Evolutionary conservation across 768 basidiomycete species (phyloP), one percentile per base, ranked within the genome.

Genomic region (Termitomyces sp.): DNA sequence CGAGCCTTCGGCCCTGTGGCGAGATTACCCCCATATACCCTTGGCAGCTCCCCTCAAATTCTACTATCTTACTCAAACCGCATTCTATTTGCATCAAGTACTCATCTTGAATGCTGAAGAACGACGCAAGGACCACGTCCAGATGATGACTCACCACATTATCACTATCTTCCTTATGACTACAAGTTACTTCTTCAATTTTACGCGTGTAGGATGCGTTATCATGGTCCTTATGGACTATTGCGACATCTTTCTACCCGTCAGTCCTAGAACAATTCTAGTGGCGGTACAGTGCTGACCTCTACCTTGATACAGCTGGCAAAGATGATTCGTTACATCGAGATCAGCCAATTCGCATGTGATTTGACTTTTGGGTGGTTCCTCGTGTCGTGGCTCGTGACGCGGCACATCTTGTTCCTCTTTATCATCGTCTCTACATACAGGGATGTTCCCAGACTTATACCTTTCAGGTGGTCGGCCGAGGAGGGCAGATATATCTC

Each of bases 101-200:
- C 77, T 98, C 59, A 87, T 96, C 57, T 81, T 99, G 70, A 92
- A 98, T 71, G 87, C 95, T 27, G 97, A 99, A 71, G 93, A 87
- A 38, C 82, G 86, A 54, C 80, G 97, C 56, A 94, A 92, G 69
- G 97, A 99, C 71, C 93, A 98, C 71, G 76, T 78, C 64, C 96
- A 98, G 73, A 98, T 98, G 96, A 90, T 98, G 82, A 76, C 86
- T 25, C 97, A 99, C 75, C 97, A 99, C 69, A 68, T 96, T 63
- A 89, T 98, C 62, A 96, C 95, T 12, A 81, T 95, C 59, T 67
- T 79, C 48, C 82, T 99, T 59, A 85, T 98, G 73, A 71, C 78
- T 34, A 66, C 77, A 40, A 94, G 91, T 70, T 98, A 97, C 73
- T 79, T 80, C 59, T 83, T 79, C 68, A 89, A 95, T 72, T 88